Evolutionary conservation across 2,329 filamentous ascomycete genomes (phyloP).

Genomic region (Nannizzia gypsea): DNA sequence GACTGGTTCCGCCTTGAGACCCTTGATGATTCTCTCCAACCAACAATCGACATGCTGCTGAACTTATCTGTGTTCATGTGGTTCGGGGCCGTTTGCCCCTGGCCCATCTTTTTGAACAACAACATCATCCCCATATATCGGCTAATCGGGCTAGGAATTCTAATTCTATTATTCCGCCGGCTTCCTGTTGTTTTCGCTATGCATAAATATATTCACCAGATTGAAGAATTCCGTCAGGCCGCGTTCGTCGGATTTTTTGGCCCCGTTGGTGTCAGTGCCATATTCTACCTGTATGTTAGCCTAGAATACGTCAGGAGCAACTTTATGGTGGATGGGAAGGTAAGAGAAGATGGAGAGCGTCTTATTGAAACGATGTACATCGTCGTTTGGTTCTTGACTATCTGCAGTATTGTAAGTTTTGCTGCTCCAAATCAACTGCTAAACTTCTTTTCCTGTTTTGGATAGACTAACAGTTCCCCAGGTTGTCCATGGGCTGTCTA

Average conservation of each 20-base stretch:
- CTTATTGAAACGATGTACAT: constrained; percentile 56
- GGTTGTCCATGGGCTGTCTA: constrained; percentile 71
- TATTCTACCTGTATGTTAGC: constrained; percentile 79
- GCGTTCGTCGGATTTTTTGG: constrained; percentile 88
- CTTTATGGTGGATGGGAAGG: constrained; percentile 46
- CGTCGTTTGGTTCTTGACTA: constrained; percentile 74
- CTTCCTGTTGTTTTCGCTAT: constrained; percentile 64
- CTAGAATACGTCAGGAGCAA: constrained; percentile 55
- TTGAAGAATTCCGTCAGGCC: constrained; percentile 61
- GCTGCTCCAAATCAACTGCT: not conserved
- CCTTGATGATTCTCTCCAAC: constrained; percentile 80
- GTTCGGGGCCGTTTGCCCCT: constrained; percentile 78
- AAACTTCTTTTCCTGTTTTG: not conserved
- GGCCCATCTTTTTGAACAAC: constrained; percentile 58
- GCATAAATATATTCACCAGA: constrained; percentile 66
- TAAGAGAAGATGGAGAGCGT: constrained; percentile 52
- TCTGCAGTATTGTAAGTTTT: constrained; percentile 65
- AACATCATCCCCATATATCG: constrained; percentile 60
- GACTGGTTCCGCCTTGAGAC: constrained; percentile 90
- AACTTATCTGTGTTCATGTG: constrained; percentile 83
- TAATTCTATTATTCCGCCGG: constrained; percentile 66
- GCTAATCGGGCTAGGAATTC: constrained; percentile 58
- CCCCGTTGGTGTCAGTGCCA: constrained; percentile 77
- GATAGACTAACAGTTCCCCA: constrained; percentile 4
- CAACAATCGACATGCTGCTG: constrained; percentile 87